Conservation (phyloP, 2,329 filamentous ascomycete species). For the Cadophora sp. region DNA sequence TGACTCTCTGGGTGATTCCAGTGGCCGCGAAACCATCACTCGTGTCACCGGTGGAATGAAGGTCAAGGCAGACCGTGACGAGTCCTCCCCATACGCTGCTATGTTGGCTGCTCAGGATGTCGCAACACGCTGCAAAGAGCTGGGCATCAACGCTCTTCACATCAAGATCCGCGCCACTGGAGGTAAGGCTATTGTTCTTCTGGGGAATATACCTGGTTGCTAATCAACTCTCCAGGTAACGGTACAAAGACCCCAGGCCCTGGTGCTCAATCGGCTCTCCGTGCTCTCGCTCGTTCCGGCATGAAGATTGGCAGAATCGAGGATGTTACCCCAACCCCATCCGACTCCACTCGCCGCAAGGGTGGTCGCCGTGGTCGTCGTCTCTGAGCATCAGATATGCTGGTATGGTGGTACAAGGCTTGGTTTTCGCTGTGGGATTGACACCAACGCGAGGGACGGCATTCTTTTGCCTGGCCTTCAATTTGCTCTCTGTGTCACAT, state of each 20-base stretch:
- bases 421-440: constrained; percentile 64
- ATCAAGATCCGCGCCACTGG: constrained; percentile 99
- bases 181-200: constrained; percentile 61
- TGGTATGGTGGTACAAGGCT: constrained; percentile 39
- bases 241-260: constrained; percentile 99
- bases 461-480: constrained; percentile 68
- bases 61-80: constrained; percentile 99
- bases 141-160: constrained; percentile 94
- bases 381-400: constrained; percentile 68
- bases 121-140: constrained; percentile 85
- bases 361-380: constrained; percentile 99
- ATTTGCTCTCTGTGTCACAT: constrained; percentile 58
- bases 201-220: not conserved
- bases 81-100: constrained; percentile 99
- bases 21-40: constrained; percentile 99
- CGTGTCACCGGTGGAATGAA: constrained; percentile 99
- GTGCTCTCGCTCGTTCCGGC: constrained; percentile 96
- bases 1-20: constrained; percentile 75
- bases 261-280: constrained; percentile 98
- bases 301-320: constrained; percentile 99
- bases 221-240: constrained; percentile 68
- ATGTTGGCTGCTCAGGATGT: constrained; percentile 99
- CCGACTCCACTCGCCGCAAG: constrained; percentile 99
- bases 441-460: constrained; percentile 79
- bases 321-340: constrained; percentile 98